Conservation (phyloP, 2,329 filamentous ascomycete species). For the Colletotrichum incanum region DNA sequence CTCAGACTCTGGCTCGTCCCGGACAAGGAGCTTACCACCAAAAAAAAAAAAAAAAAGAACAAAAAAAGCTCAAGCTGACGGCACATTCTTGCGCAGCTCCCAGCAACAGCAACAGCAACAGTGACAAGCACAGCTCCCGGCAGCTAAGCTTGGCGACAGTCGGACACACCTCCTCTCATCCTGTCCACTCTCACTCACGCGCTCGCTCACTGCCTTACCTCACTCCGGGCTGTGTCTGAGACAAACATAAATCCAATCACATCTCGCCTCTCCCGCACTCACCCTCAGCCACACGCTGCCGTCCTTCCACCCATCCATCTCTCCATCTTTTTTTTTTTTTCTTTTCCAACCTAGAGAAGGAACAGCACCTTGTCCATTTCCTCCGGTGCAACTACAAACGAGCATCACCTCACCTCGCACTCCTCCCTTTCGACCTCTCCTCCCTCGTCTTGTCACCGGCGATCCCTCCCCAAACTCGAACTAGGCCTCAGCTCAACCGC, state of each 20-base stretch:
- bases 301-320: neutral
- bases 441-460: constrained; percentile 22
- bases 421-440: neutral
- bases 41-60: too few species aligned
- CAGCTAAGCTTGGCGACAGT: constrained; percentile 1
- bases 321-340: neutral
- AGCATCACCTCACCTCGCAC: constrained; percentile 1
- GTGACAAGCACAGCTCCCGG: neutral
- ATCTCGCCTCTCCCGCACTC: constrained; percentile 1
- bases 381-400: neutral
- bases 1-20: constrained; percentile 16
- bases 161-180: neutral
- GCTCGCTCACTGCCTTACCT: neutral
- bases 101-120: constrained; percentile 1
- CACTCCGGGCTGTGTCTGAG: constrained; percentile 26
- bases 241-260: constrained; percentile 36
- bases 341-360: neutral
- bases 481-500: constrained; percentile 8
- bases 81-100: constrained; percentile 6
- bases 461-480: constrained; percentile 30
- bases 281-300: constrained; percentile 9
- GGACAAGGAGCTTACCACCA: neutral
- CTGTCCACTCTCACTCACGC: neutral
- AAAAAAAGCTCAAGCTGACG: constrained; percentile 19
- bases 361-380: neutral